Base-by-base conservation (phyloP, 2,329 filamentous ascomycete species). In the Ilyonectria destructans region DNA sequence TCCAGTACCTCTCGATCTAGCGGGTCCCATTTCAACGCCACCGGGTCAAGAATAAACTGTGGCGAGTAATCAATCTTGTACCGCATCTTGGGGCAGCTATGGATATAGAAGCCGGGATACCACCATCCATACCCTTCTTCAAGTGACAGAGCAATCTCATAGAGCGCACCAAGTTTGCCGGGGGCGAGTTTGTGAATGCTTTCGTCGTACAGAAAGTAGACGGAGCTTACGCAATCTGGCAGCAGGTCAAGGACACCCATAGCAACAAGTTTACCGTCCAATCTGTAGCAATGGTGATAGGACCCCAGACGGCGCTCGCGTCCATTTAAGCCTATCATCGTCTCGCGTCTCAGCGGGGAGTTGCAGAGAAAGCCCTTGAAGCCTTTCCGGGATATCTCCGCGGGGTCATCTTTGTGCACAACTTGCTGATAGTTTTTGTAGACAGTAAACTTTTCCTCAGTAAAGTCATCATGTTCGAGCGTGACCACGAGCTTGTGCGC, bases 81-180 rank as follows among this genome's bases (percentile, higher is more conserved):
- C 73, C 87, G 86, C 93, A 96, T 96, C 83, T 96, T 96, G 60
- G 88, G 85, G 75, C 93, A 96, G 62, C 84, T 90, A 78, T 95
- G 93, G 67, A 96, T 96, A 75, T 96, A 96, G 80, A 90, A 96
- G 6, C 93, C 91, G 6, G 87, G 91, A 80, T 96, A 96, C 87
- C 94, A 96, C 85, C 89, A 94, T 49, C 87, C 82, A 74, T 95
- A 95, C 0, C 89, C 91, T 6, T 84, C 85, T 75, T 96, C 93
- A 3, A 86, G 81, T 0, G 93, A 91, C 31, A 96, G 79, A 0
- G 90, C 85, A 68, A 93, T 92, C 80, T 96, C 93, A 69, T 91
- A 84, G 69, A 96, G 79, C 1, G 93, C 93, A 40, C 92, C 91
- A 6, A 96, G 81, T 79, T 96, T 96, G 1, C 93, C 93, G 33